Base-by-base conservation (phyloP, 176 grass and related monocot species). In the Alloteropsis semialata region DNA sequence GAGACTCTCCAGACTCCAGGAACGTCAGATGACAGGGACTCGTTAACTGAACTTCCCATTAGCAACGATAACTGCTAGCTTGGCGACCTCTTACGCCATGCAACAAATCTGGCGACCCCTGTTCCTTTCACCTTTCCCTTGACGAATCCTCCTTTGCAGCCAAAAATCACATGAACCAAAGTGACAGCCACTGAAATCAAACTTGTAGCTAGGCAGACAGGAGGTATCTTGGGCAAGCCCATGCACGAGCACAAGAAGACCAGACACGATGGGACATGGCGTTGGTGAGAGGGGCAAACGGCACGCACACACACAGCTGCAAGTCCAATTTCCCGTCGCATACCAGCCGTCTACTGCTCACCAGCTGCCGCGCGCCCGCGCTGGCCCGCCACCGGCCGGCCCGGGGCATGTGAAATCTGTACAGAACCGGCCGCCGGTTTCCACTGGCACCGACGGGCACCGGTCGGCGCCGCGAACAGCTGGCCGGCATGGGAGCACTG, bases 81-180 rank as follows among this genome's bases (percentile, higher is more conserved):
- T 86, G 56, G 46, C 56, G 45, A 37, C 29, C 41, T 82, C 65
- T 60, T 86, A 86, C 88, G 88, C 78, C 78, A 90, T 82, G 65
- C 83, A 85, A 76, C 78, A 82, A 81, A 85, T 13, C 54, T 27
- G 72, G 45, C 45, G 16, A 38, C 2, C 55, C 15, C 21, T 16
- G 19, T 55, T 77, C 1, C 22, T 65, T 45, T 57, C 65, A 10
- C 55, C 65, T 74, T 64, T 17, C 55, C 55, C 1, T 17, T 12
- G n/a, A n/a, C n/a, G n/a, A 0, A 39, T 13, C n/a, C 19, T 60
- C 36, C 11, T 80, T 21, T 65, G 46, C 64, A 69, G 64, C 22
- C 46, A 49, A 82, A 41, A 64, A 86, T 24, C 45, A 72, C 83
- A 34, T 39, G 83, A 34, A 82, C 39, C 56, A 44, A 77, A 85